A percentile compares a stretch with the other conserved stretches of the same genome.
phyloP scores from a whole-genome alignment of 2,329 filamentous ascomycete species.

The Botrytis fragariae region DNA sequence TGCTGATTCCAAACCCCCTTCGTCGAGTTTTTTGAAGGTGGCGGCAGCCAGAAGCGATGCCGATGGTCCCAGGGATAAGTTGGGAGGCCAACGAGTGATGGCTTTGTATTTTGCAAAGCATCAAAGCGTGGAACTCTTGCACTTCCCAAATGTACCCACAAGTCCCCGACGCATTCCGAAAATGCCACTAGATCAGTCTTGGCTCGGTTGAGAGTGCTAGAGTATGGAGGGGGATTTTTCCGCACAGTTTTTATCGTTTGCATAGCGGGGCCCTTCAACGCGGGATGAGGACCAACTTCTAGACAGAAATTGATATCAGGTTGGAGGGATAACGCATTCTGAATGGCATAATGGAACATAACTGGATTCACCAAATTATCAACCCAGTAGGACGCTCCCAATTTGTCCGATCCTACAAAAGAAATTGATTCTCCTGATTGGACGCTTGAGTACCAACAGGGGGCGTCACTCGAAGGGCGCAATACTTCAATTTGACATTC shows the following conservation, averaged over 20 bases:
- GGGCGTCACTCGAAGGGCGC: neutral
- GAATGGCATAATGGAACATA: constrained; percentile 43
- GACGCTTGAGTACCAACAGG: neutral
- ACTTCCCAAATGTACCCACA: constrained; percentile 21
- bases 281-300: constrained; percentile 32
- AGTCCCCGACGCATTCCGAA: constrained; percentile 9
- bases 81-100: neutral
- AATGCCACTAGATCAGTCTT: constrained; percentile 18
- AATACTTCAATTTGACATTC: constrained; percentile 32
- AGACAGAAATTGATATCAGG: constrained; percentile 24
- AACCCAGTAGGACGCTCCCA: constrained; percentile 28
- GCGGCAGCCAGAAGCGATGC: neutral
- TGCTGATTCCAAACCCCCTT: neutral
- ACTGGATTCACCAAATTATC: constrained; percentile 45
- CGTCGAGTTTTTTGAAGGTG: neutral
- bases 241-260: constrained; percentile 24
- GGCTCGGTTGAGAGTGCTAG: constrained; percentile 22
- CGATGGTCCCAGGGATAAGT: neutral
- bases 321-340: constrained; percentile 18
- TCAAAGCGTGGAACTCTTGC: neutral
- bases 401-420: neutral
- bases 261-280: constrained; percentile 27
- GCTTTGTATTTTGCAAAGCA: neutral
- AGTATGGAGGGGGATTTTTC: constrained; percentile 20
- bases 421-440: neutral